Percentiles rank a stretch among this genome's conserved stretches.
Conservation (phyloP, 495 filamentous ascomycete genomes). For the Penicillium salamii region DNA sequence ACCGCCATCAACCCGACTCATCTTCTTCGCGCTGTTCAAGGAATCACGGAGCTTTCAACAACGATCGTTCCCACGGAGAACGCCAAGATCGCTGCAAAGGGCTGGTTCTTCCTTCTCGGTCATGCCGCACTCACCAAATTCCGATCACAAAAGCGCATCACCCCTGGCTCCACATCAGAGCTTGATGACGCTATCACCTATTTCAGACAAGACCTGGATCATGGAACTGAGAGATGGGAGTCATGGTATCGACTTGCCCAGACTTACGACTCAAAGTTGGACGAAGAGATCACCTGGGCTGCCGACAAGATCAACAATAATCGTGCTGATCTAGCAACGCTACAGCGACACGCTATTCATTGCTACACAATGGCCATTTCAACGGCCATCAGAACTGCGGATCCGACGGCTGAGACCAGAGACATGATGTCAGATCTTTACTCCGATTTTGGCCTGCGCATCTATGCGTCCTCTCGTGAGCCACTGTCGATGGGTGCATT, state of each 20-base stretch:
- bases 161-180: constrained; percentile 76
- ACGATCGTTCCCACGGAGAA: constrained; percentile 48
- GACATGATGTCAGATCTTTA: constrained; percentile 79
- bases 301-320: constrained; percentile 94
- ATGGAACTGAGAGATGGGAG: constrained; percentile 84
- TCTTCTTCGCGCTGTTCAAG: constrained; percentile 73
- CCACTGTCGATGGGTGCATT: constrained; percentile 90
- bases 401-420: constrained; percentile 58
- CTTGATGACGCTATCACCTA: constrained; percentile 79
- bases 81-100: constrained; percentile 67
- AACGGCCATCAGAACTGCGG: constrained; percentile 60
- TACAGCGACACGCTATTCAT: constrained; percentile 83
- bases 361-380: constrained; percentile 91
- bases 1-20: constrained; percentile 79
- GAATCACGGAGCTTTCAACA: constrained; percentile 62
- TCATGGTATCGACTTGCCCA: constrained; percentile 95
- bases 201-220: constrained; percentile 82
- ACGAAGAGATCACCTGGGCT: constrained; percentile 91
- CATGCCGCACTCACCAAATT: constrained; percentile 86
- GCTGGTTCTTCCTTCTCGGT: constrained; percentile 91
- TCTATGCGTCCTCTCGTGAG: constrained; percentile 88
- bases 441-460: constrained; percentile 80
- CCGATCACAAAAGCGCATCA: constrained; percentile 76
- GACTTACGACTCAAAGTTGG: constrained; percentile 84
- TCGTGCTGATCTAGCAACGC: constrained; percentile 64